Evolutionary conservation across 345 rosid genomes (phyloP).

Genomic region (Hibiscus mutabilis): DNA sequence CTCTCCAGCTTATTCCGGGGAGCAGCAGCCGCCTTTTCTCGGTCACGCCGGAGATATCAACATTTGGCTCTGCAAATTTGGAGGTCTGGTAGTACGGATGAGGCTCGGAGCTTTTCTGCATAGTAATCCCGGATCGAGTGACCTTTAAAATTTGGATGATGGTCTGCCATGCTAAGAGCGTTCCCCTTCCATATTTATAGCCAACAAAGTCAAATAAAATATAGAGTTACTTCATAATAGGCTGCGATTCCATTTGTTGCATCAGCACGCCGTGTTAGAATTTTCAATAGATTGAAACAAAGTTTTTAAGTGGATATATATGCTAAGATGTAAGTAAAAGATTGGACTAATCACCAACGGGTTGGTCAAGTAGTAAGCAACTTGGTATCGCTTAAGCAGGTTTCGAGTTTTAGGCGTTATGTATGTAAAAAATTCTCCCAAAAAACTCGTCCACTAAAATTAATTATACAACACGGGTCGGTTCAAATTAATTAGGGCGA

Average conservation of each 20-base stretch:
- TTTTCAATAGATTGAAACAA: background rate
- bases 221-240: background rate
- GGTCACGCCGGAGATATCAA: background rate
- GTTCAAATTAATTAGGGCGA: no score
- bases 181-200: background rate
- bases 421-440: no score
- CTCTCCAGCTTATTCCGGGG: conserved; percentile 19
- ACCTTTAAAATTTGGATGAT: background rate
- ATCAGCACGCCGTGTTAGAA: background rate
- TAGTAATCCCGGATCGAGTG: background rate
- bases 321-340: no score
- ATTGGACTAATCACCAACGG: no score
- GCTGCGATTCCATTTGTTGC: background rate
- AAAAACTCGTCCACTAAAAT: no score
- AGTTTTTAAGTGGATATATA: no score
- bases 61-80: background rate
- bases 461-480: no score
- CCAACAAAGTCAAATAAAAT: background rate
- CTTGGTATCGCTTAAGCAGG: no score
- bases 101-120: conserved; percentile 10
- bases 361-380: no score
- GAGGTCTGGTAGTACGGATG: background rate
- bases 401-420: no score
- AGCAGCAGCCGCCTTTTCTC: conserved; percentile 7
- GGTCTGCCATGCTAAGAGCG: background rate